A percentile compares a stretch with the other conserved stretches of the same genome.
phyloP scores from a whole-genome alignment of 228 moss, liverwort and hornwort genomes.

The Sphagnum magellanicum region DNA sequence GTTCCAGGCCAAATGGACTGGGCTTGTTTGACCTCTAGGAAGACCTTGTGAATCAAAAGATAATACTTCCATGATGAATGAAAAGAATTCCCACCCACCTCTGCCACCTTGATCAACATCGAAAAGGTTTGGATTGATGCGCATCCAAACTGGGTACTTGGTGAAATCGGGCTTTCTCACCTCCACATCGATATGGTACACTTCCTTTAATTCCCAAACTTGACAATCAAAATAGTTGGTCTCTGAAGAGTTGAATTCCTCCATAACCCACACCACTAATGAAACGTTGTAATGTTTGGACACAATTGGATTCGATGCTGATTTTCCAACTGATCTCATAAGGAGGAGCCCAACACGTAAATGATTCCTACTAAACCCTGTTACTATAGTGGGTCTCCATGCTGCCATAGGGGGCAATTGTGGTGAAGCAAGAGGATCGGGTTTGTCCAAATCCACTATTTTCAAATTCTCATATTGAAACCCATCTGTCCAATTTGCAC shows the following conservation, averaged over 20 bases:
- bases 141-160: conserved; percentile 39
- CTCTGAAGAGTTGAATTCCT: conserved; percentile 44
- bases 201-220: conserved; percentile 39
- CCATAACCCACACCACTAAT: conserved; percentile 79
- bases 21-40: background rate
- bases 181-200: conserved; percentile 44
- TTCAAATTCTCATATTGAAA: conserved; percentile 33
- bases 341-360: conserved; percentile 48
- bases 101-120: conserved; percentile 40
- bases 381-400: conserved; percentile 57
- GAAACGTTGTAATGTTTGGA: conserved; percentile 31
- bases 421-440: conserved; percentile 12
- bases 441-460: conserved; percentile 35
- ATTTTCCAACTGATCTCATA: conserved; percentile 35
- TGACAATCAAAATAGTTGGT: conserved; percentile 41
- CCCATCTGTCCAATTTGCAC: conserved; percentile 20
- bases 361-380: conserved; percentile 54
- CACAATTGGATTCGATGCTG: conserved; percentile 15
- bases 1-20: too few species aligned
- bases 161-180: conserved; percentile 27
- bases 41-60: background rate
- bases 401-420: conserved; percentile 14
- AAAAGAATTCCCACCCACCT: conserved; percentile 14
- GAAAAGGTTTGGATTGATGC: conserved; percentile 26
- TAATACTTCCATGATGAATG: background rate